These are phyloP conservation scores for Leccinum subrobustum DNA, from an alignment of 1,284 basidiomycete species.

Conservation along the genomic window DNA sequence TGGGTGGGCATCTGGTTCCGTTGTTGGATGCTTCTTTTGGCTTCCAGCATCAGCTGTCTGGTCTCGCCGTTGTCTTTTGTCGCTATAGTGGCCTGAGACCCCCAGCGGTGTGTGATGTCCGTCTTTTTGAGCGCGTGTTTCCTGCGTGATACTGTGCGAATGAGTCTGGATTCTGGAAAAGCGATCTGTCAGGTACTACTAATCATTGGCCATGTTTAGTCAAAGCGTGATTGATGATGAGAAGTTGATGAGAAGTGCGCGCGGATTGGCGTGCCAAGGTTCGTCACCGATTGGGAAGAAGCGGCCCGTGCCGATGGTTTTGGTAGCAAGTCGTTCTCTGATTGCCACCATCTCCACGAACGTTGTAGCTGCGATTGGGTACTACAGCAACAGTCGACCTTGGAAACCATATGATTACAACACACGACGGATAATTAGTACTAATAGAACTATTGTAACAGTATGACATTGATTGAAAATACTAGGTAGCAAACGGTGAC, in stretches of 20 bases:
- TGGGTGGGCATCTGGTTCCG: too few species aligned
- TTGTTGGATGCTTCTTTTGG: too few species aligned
- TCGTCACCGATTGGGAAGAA: conserved; percentile 10
- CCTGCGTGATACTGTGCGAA: too few species aligned
- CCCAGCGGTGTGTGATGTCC: too few species aligned
- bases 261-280: background rate
- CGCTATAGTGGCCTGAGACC: too few species aligned
- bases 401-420: conserved; percentile 11
- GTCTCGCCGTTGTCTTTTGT: too few species aligned
- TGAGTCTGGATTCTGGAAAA: too few species aligned
- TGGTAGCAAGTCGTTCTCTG: background rate
- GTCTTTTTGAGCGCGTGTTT: too few species aligned
- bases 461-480: conserved; percentile 2
- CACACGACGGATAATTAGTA: background rate
- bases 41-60: too few species aligned
- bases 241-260: background rate
- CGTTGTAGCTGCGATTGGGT: background rate
- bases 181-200: too few species aligned
- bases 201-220: too few species aligned
- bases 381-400: background rate
- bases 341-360: background rate
- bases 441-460: conserved; percentile 18
- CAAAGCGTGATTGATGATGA: background rate
- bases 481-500: conserved; percentile 4
- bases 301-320: conserved; percentile 1